phyloP scores from a whole-genome alignment of 1,284 basidiomycete genomes.

The Fistulina hepatica region DNA sequence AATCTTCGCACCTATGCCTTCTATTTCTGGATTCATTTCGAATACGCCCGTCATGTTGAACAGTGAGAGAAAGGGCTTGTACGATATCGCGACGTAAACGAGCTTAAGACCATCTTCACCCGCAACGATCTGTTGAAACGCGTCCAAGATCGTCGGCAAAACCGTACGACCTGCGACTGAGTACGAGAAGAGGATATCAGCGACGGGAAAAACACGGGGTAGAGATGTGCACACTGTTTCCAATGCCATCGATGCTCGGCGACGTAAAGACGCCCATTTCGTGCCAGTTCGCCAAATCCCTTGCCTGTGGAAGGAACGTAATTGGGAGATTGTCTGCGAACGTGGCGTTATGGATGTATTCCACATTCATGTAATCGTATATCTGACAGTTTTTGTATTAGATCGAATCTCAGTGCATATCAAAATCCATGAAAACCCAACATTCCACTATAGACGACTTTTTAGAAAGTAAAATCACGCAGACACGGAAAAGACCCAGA shows the following conservation, averaged over 20 bases:
- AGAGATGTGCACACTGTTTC: constrained; percentile 49
- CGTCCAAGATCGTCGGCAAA: constrained; percentile 49
- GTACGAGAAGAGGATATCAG: constrained; percentile 13
- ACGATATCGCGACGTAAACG: constrained; percentile 54
- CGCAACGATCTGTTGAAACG: constrained; percentile 51
- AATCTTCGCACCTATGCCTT: constrained; percentile 45
- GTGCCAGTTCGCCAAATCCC: constrained; percentile 63
- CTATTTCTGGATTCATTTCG: constrained; percentile 40
- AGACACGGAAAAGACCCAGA: constrained; percentile 16
- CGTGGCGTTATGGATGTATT: constrained; percentile 56
- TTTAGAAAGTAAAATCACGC: background rate
- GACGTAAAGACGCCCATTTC: constrained; percentile 65
- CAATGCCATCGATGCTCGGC: constrained; percentile 42
- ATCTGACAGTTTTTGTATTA: constrained; percentile 30
- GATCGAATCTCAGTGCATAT: background rate
- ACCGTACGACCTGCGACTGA: constrained; percentile 63
- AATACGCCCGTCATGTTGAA: constrained; percentile 65
- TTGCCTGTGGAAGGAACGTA: constrained; percentile 46
- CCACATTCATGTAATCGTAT: constrained; percentile 67
- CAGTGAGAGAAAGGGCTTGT: constrained; percentile 77
- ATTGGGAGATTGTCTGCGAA: constrained; percentile 44
- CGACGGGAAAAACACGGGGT: constrained; percentile 1
- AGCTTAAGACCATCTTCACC: constrained; percentile 53
- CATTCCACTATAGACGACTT: constrained; percentile 42
- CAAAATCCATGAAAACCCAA: constrained; percentile 21